A percentile compares a stretch with the other conserved stretches of the same genome.
Conservation (phyloP, 495 filamentous ascomycete species). For the Tetracladium marchalianum region DNA sequence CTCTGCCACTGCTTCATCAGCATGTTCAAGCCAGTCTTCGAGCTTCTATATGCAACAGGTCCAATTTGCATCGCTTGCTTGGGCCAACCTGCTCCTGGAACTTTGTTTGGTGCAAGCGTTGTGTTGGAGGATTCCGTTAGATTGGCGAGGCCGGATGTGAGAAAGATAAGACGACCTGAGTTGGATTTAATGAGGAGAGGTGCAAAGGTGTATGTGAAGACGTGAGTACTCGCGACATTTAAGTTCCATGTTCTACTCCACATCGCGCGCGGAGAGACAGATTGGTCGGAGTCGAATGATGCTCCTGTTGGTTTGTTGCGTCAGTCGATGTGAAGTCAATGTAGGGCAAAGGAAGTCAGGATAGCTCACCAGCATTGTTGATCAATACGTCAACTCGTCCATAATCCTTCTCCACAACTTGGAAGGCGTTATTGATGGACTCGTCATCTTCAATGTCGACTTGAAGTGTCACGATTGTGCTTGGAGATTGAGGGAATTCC, state of each 20-base stretch:
- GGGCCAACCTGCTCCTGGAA: constrained; percentile 37
- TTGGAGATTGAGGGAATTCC: constrained; percentile 28
- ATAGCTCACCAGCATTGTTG: constrained; percentile 46
- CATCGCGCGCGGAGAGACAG: constrained; percentile 26
- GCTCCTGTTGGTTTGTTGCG: constrained; percentile 1
- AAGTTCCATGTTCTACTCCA: constrained; percentile 46
- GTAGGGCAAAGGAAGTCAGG: too few relatives aligned
- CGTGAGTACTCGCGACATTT: constrained; percentile 42
- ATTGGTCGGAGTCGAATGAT: constrained; percentile 15
- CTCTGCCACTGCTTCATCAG: constrained; percentile 49
- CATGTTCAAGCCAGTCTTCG: constrained; percentile 58
- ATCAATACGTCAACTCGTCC: constrained; percentile 44
- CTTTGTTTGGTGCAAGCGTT: constrained; percentile 16
- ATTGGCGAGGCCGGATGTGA: constrained; percentile 37
- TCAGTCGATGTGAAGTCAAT: too few relatives aligned
- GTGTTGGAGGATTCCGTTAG: constrained; percentile 29
- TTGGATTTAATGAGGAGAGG: constrained; percentile 34
- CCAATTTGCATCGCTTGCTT: constrained; percentile 19
- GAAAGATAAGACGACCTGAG: constrained; percentile 38
- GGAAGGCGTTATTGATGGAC: constrained; percentile 30
- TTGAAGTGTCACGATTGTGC: constrained; percentile 27
- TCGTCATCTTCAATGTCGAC: constrained; percentile 40
- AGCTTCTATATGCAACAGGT: constrained; percentile 34
- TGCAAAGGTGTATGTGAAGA: constrained; percentile 33
- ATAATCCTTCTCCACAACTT: constrained; percentile 20